Base-by-base conservation (phyloP, 371 early-diverging fungal genomes). In the Dichotomocladium elegans region DNA sequence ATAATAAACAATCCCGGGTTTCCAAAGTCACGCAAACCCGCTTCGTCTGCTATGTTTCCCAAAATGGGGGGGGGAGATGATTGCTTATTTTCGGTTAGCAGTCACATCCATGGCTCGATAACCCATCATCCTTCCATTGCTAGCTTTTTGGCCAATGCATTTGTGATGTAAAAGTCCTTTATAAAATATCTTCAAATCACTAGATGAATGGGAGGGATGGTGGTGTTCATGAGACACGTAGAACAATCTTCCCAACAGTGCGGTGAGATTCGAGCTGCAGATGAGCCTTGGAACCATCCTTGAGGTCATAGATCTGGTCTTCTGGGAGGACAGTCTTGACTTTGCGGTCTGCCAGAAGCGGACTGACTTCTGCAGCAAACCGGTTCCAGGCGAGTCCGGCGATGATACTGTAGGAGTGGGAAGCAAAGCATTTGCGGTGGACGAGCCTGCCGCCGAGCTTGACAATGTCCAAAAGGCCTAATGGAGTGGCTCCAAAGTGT, bases 201-300 rank as follows among this genome's bases (percentile, higher is more conserved):
- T n/a, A n/a, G n/a, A n/a, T n/a, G n/a, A n/a, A n/a, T n/a, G n/a
- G n/a, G n/a, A n/a, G n/a, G n/a, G n/a, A n/a, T n/a, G n/a, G n/a
- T n/a, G n/a, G n/a, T n/a, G n/a, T n/a, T n/a, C n/a, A 15, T 52
- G 22, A 54, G 11, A 52, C 51, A 12, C 55, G 67, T 42, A 83
- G 51, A 2, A 83, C 71, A 57, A 83, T 68, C 50, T 83, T 83
- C 5, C 83, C 83, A 28, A 71, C 65, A 5, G 70, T 55, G 7
- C 79, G 70, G 37, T 75, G 70, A 7, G 74, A 45, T 30, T 60
- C 63, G 14, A 66, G 55, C 24, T 57, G 28, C 40, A 72, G 67
- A 44, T 74, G 73, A 0, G 83, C 83, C 22, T 55, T 60, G 22
- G 30, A 42, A 3, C 58, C 68, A 27, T 83, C 79, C 41, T 61